These are phyloP conservation scores for Trichoderma atroviride DNA, from an alignment of 2,329 filamentous ascomycete genomes.

Conservation along the genomic window DNA sequence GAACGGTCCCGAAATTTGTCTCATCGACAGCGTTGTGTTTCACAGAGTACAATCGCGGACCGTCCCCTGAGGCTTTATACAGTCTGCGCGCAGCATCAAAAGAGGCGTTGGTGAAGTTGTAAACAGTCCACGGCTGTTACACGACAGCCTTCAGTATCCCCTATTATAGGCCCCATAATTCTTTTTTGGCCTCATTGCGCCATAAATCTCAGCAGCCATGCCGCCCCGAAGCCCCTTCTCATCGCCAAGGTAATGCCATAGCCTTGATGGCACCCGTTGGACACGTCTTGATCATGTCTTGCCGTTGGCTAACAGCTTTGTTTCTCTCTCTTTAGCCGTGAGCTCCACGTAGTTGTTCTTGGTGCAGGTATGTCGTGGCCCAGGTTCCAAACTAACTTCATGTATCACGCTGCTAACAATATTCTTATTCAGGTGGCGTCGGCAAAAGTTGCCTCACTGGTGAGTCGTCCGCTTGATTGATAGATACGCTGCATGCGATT, in stretches of 20 bases:
- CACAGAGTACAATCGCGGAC: conserved; percentile 10
- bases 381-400: background rate
- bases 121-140: background rate
- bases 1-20: conserved; percentile 15
- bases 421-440: conserved; percentile 76
- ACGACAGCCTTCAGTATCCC: background rate
- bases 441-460: conserved; percentile 92
- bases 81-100: conserved; percentile 3
- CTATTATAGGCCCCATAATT: background rate
- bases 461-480: conserved; percentile 48
- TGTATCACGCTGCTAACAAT: conserved; percentile 31
- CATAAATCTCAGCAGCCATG: conserved; percentile 31
- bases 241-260: conserved; percentile 33
- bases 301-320: background rate
- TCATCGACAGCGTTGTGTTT: conserved; percentile 14
- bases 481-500: conserved; percentile 24
- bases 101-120: background rate
- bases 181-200: background rate
- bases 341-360: conserved; percentile 81
- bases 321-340: conserved; percentile 55
- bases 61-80: conserved; percentile 7
- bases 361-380: conserved; percentile 65
- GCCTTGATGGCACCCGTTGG: background rate
- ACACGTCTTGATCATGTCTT: background rate
- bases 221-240: conserved; percentile 37